Evolutionary conservation across 2,329 filamentous ascomycete genomes (phyloP), one percentile per base, ranked within the genome.

Genomic region (Talaromyces sp.): DNA sequence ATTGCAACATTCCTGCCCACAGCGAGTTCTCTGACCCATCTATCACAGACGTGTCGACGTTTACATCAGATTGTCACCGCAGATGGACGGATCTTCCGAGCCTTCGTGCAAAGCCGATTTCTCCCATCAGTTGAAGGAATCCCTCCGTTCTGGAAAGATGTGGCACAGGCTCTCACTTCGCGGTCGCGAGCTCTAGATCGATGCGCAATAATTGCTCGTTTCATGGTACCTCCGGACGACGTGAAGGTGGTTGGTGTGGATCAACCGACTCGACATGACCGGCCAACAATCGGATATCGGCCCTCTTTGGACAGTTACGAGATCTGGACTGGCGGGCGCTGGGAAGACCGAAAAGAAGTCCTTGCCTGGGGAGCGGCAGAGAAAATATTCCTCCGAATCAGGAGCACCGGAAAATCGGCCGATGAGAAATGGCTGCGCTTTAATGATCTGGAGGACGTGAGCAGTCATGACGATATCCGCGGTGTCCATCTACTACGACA

Each of bases 291-390:
- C 67, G 85, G 85, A 3, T 88, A 85, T 64, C 80, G 80, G 26
- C 85, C 85, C 19, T 77, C 78, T 48, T 78, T 86, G 54, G 82
- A 85, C 66, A 83, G 81, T 60, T 84, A 84, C 65, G 83, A 85
- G 65, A 71, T 75, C n/a, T 79, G 77, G 73, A 76, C 73, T 48
- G 76, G 75, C 2, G 70, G 71, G 1, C 72, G 71, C 60, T 83
- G 80, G 79, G 70, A 72, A 53, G 74, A 81, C 54, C 75, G 81
- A 64, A 79, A 77, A 65, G 84, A 87, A 66, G 79, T 84, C 0
- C 69, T 88, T 8, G 82, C 79, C 2, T 86, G 83, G 79, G 84
- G 84, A 57, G 85, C 85, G 12, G 85, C 83, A 0, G 81, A 85
- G 2, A 79, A 84, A 60, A 68, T 88, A 10, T 72, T 82, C 4